A percentile compares a stretch with the other conserved stretches of the same genome.
Evolutionary conservation across 2,329 filamentous ascomycete species (phyloP).

Genomic region (Penicillium sclerotigenum): DNA sequence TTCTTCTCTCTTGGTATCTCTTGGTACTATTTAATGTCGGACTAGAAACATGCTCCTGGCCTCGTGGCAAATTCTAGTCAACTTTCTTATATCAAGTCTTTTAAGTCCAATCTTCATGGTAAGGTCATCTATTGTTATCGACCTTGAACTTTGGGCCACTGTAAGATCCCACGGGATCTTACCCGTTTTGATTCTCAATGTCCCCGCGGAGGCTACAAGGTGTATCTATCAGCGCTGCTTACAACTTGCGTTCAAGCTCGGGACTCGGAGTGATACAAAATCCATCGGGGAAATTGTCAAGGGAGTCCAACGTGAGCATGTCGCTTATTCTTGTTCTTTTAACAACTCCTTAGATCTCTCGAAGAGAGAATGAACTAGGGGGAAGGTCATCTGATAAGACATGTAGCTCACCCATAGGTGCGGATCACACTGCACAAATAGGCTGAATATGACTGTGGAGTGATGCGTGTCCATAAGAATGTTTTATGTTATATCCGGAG

Average conservation of each 20-base stretch:
- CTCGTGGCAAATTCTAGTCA: not conserved
- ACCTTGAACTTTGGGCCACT: not conserved
- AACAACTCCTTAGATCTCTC: not conserved
- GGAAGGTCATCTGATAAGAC: constrained; percentile 18
- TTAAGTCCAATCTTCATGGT: not conserved
- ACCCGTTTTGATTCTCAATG: not conserved
- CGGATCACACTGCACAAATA: constrained; percentile 10
- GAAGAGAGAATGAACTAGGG: not conserved
- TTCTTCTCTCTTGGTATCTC: too few species aligned
- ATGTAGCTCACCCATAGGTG: constrained; percentile 7
- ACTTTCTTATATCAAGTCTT: not conserved
- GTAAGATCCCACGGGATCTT: not conserved
- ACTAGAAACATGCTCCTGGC: not conserved
- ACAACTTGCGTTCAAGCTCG: not conserved
- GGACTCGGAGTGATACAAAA: not conserved
- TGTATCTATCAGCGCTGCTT: not conserved
- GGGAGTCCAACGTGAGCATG: constrained; percentile 1
- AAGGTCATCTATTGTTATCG: not conserved
- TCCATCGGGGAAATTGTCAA: not conserved
- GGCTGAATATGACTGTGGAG: constrained; percentile 15
- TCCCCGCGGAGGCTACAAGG: constrained; percentile 2
- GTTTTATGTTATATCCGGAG: not conserved
- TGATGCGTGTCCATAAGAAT: constrained; percentile 3
- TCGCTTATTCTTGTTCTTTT: not conserved
- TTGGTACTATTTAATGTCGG: not conserved